phyloP scores from a whole-genome alignment of 2,329 filamentous ascomycete genomes.

The Juglanconis sp. region DNA sequence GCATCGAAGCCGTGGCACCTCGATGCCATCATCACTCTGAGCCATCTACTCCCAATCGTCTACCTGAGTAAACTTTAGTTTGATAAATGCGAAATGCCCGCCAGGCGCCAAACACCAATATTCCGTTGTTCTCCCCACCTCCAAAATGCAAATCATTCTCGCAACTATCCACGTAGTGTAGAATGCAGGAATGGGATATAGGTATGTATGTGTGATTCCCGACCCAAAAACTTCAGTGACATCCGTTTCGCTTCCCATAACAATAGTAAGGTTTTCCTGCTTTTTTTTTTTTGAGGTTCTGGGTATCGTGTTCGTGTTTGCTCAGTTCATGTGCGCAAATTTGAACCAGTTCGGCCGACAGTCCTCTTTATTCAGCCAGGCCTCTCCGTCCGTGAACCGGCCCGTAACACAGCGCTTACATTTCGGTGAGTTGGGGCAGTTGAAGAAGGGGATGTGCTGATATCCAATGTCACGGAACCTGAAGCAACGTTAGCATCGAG shows the following conservation, averaged over 20 bases:
- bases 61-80: neutral
- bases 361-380: conserved; percentile 84
- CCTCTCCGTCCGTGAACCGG: conserved; percentile 82
- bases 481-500: conserved; percentile 6
- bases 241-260: conserved; percentile 1
- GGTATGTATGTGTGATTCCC: conserved; percentile 1
- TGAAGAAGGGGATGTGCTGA: conserved; percentile 97
- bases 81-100: neutral
- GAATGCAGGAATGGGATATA: conserved; percentile 7
- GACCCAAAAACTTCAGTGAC: neutral
- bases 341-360: conserved; percentile 98
- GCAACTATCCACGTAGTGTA: conserved; percentile 13
- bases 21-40: neutral
- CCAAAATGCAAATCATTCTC: conserved; percentile 13
- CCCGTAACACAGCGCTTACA: conserved; percentile 85
- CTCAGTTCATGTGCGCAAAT: conserved; percentile 76
- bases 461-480: conserved; percentile 99
- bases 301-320: conserved; percentile 5
- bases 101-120: conserved; percentile 17
- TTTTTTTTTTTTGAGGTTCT: neutral
- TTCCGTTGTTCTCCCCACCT: conserved; percentile 5
- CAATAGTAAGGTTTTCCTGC: conserved; percentile 8
- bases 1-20: neutral
- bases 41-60: neutral
- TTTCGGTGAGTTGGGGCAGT: conserved; percentile 95